Base-by-base conservation (phyloP, 2,329 filamentous ascomycete species). In the Alternaria arborescens region DNA sequence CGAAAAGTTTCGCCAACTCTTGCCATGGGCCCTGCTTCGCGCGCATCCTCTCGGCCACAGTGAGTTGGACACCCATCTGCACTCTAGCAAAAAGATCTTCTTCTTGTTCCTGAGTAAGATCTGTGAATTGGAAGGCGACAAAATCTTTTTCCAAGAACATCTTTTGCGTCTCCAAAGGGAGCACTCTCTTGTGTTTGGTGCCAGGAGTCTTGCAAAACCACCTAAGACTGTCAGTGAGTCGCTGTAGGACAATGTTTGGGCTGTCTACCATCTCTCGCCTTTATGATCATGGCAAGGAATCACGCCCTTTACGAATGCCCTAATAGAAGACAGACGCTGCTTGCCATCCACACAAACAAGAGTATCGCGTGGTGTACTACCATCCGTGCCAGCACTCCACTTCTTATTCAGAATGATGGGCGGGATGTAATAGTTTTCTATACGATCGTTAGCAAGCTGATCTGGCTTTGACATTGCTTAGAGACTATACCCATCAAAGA, bases 41-140 rank as follows among this genome's bases (percentile, higher is more conserved):
- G 48, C 79, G 77, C 69, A 84, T 79, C 64, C 82, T 83, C 64
- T 84, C 82, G 0, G 81, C 82, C 8, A 75, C 70, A 4, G 77
- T 81, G 4, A 84, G 74, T 30, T 79, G 78, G 7, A 83, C 69
- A 8, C 82, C 82, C 60, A 80, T 76, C 53, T 84, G 82, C 0
- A 84, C 82, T 14, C 82, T 72, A 7, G 81, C 78, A 60, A 84
- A 84, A 50, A 84, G 75, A 11, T 82, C 82, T 56, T 84, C 82
- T 61, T 84, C 82, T 53, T 82, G 81, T 12, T 76, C 72, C 12
- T 70, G 60, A 4, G 68, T 73, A 4, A 84, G 66, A 20, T 80
- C 70, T 6, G 70, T 63, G 62, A 81, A 83, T 44, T 84, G 81
- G 32, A 79, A 81, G 24, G 78, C 80, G 5, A 82, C 75, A 41